Conservation (phyloP, 1,284 basidiomycete species). For the Fereydounia khargensis region DNA sequence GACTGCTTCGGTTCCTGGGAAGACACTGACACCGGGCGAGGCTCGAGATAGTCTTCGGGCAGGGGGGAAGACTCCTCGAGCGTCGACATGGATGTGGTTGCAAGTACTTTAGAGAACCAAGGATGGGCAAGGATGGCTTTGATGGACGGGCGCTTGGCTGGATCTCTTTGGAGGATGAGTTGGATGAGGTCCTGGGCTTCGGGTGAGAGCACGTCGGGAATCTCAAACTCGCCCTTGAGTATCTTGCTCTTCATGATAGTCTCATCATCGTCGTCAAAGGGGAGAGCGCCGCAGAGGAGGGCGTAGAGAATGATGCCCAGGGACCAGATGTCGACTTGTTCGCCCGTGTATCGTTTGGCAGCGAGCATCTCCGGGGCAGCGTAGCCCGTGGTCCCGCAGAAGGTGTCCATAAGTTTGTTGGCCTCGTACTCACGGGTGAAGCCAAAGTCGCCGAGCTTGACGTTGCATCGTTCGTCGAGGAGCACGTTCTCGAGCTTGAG, state of each 20-base stretch:
- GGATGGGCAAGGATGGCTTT: conserved; percentile 80
- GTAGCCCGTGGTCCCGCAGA: conserved; percentile 93
- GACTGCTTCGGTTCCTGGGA: too few relatives aligned
- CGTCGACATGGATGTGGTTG: conserved; percentile 32
- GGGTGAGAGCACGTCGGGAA: conserved; percentile 75
- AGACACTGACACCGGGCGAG: too few relatives aligned
- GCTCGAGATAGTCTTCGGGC: not conserved
- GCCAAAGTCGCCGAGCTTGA: conserved; percentile 82
- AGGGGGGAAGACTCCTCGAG: too few relatives aligned
- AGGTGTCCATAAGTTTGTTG: conserved; percentile 83
- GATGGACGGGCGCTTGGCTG: conserved; percentile 73
- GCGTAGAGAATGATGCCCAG: conserved; percentile 91
- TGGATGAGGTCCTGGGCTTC: conserved; percentile 79
- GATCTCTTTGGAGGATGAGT: conserved; percentile 76
- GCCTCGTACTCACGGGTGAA: conserved; percentile 91
- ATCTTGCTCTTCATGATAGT: conserved; percentile 82
- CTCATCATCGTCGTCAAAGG: conserved; percentile 96
- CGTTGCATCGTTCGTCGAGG: conserved; percentile 59
- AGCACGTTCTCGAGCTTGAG: conserved; percentile 64
- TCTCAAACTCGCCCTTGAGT: conserved; percentile 80
- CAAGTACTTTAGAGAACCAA: conserved; percentile 69
- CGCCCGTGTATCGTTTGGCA: conserved; percentile 83
- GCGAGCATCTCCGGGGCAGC: conserved; percentile 92
- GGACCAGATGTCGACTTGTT: conserved; percentile 98
- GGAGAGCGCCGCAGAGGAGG: conserved; percentile 88